phyloP scores from a whole-genome alignment of 2,329 filamentous ascomycete genomes.

The Chrysosporium queenslandicum region DNA sequence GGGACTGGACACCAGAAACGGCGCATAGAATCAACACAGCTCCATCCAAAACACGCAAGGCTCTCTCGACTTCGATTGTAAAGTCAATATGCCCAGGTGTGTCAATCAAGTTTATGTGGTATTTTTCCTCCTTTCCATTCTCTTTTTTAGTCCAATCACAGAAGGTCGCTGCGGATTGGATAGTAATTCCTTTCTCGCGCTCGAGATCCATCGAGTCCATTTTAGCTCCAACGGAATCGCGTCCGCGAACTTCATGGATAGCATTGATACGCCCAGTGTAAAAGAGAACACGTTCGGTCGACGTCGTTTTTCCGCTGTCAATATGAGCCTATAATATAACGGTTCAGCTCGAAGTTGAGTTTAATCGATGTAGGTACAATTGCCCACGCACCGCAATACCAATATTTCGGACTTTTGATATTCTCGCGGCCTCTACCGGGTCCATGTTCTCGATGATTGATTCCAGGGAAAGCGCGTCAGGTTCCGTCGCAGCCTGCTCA shows the following conservation, averaged over 20 bases:
- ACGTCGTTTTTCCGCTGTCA: conserved; percentile 95
- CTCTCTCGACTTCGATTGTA: conserved; percentile 95
- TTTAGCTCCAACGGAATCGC: conserved; percentile 91
- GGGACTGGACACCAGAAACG: conserved; percentile 91
- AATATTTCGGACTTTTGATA: conserved; percentile 85
- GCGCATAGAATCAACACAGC: conserved; percentile 98
- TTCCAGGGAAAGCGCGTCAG: conserved; percentile 49
- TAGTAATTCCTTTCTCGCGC: conserved; percentile 96
- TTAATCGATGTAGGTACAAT: background rate
- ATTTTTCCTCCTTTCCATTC: conserved; percentile 74
- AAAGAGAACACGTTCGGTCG: conserved; percentile 91
- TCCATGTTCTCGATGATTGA: conserved; percentile 70
- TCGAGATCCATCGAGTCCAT: conserved; percentile 99
- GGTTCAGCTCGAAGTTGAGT: conserved; percentile 11
- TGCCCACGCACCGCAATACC: conserved; percentile 74
- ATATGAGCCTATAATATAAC: conserved; percentile 58
- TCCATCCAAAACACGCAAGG: conserved; percentile 85
- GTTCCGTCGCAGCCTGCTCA: conserved; percentile 49
- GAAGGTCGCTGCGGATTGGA: conserved; percentile 95
- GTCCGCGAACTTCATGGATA: conserved; percentile 85
- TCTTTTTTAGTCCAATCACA: conserved; percentile 91
- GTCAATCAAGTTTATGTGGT: conserved; percentile 97
- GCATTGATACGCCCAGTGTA: conserved; percentile 95
- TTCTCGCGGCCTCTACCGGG: conserved; percentile 63
- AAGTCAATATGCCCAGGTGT: conserved; percentile 98